Evolutionary conservation across 129 eudicot species (phyloP).

Genomic region (Chrysanthemum seticuspe): DNA sequence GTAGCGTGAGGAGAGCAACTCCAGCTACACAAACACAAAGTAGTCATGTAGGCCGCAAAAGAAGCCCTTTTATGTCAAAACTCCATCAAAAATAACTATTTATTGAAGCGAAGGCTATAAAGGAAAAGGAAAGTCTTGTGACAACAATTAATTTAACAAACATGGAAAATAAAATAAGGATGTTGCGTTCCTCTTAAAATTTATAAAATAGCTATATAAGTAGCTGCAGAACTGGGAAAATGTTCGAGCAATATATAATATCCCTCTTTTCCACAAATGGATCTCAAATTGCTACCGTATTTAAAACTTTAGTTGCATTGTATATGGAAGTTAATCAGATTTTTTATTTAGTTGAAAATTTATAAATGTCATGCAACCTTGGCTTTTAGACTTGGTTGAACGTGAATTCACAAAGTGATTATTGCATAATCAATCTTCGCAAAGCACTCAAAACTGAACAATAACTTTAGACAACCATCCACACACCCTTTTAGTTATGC

Average conservation of each 20-base stretch:
- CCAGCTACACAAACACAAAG: neutral
- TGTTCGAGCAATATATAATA: neutral
- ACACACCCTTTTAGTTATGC: neutral
- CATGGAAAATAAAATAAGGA: neutral
- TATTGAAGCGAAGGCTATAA: too few species aligned
- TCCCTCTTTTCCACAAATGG: conserved; percentile 13
- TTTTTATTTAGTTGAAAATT: neutral
- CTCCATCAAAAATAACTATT: too few species aligned
- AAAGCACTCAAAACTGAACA: neutral
- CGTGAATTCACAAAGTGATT: neutral
- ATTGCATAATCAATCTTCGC: neutral
- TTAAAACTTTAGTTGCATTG: too few species aligned
- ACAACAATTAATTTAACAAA: neutral
- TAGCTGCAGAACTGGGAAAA: neutral
- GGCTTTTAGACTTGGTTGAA: neutral
- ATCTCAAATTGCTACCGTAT: neutral
- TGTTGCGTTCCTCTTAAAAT: conserved; percentile 2
- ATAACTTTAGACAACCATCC: neutral
- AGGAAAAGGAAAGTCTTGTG: too few species aligned
- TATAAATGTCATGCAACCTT: neutral
- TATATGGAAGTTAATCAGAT: neutral
- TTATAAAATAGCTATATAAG: conserved; percentile 4
- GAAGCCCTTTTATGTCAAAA: neutral
- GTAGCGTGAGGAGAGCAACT: conserved; percentile 5
- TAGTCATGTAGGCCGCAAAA: too few species aligned